Percentiles rank a stretch among this genome's conserved stretches.
Conservation (phyloP, 1,284 basidiomycete species). For the Naganishia cerealis region DNA sequence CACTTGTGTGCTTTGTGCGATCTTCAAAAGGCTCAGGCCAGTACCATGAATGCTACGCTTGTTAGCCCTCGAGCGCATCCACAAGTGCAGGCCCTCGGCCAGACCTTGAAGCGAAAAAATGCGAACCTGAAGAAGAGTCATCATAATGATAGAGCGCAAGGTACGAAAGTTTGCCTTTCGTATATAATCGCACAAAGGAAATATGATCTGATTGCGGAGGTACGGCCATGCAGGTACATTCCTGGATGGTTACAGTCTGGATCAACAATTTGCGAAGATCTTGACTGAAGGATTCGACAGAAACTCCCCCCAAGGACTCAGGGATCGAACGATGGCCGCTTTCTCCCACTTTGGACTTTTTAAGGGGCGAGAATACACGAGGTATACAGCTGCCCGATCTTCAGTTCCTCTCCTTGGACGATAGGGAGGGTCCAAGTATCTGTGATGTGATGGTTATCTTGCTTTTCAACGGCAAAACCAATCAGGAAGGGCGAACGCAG, state of each 20-base stretch:
- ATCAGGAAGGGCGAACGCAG: conserved; percentile 1
- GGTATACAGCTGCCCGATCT: conserved; percentile 9
- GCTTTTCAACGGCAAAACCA: background rate
- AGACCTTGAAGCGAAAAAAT: background rate
- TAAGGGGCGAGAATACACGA: conserved; percentile 5
- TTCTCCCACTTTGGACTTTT: conserved; percentile 4
- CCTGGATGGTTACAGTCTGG: background rate
- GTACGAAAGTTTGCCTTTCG: background rate
- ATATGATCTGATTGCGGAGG: no score
- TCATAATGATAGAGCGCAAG: no score
- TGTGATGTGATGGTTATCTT: background rate
- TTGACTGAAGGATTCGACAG: no score
- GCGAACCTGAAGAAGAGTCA: background rate
- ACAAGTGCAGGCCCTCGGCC: background rate
- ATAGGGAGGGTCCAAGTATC: no score
- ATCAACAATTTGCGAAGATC: background rate
- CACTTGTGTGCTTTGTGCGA: background rate
- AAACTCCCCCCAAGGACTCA: conserved; percentile 1
- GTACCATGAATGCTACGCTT: background rate
- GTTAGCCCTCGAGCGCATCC: background rate
- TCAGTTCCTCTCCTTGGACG: no score
- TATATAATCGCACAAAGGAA: no score
- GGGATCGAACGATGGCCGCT: conserved; percentile 1
- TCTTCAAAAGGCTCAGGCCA: conserved; percentile 3
- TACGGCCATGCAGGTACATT: background rate